These are phyloP conservation scores for Evernia prunastri DNA, from an alignment of 495 filamentous ascomycete genomes.

Conservation along the genomic window DNA sequence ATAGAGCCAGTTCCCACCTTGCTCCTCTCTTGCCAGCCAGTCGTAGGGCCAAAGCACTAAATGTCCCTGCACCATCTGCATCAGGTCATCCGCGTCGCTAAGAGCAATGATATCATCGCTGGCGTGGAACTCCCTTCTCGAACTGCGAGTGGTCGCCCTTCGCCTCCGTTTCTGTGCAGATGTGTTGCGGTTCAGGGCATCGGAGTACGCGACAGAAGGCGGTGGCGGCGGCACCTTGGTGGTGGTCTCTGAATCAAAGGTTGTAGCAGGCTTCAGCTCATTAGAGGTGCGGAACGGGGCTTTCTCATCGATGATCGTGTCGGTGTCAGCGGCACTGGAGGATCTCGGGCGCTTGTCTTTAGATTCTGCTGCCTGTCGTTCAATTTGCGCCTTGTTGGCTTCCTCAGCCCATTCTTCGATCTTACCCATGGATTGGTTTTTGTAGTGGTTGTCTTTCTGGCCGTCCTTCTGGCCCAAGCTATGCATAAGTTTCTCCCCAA, in stretches of 20 bases:
- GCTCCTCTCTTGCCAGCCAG: conserved; percentile 85
- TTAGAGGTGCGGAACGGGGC: conserved; percentile 29
- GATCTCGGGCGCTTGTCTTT: conserved; percentile 7
- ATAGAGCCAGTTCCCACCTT: conserved; percentile 93
- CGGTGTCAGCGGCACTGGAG: conserved; percentile 18
- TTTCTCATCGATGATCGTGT: conserved; percentile 38
- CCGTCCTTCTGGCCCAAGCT: conserved; percentile 16
- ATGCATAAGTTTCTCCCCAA: conserved; percentile 34
- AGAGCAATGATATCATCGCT: conserved; percentile 66
- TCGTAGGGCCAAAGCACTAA: conserved; percentile 91
- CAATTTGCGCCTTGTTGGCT: conserved; percentile 26
- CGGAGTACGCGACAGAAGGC: conserved; percentile 42
- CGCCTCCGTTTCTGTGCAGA: conserved; percentile 50
- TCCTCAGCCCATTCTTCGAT: conserved; percentile 39
- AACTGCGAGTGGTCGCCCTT: conserved; percentile 69
- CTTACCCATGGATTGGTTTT: conserved; percentile 30
- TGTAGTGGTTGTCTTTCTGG: conserved; percentile 19
- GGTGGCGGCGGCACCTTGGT: conserved; percentile 30
- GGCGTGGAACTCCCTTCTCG: conserved; percentile 61
- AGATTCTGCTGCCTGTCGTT: conserved; percentile 25
- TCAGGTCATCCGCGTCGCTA: conserved; percentile 69
- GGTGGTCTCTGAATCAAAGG: conserved; percentile 13
- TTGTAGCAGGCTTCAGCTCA: conserved; percentile 22
- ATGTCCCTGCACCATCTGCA: conserved; percentile 78
- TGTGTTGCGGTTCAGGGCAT: conserved; percentile 43